Evolutionary conservation across 257 asterid genomes (phyloP).

Genomic region (Ehretia macrophylla): DNA sequence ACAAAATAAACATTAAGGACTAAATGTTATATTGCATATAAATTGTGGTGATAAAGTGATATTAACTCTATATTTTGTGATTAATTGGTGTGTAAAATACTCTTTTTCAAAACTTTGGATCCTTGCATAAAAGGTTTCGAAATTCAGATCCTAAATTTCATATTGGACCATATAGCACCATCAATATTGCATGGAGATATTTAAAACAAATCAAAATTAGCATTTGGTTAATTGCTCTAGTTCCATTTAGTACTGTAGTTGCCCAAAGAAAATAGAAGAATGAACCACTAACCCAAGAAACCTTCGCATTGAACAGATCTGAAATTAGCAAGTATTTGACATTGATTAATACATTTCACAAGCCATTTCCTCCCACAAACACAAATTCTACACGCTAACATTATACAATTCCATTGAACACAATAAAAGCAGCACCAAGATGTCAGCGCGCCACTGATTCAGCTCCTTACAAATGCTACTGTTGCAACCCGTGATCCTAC

Average conservation of each 20-base stretch:
- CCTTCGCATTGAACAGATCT: not conserved
- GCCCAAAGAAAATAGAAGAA: not conserved
- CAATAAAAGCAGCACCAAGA: constrained; percentile 1
- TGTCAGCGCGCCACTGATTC: constrained; percentile 14
- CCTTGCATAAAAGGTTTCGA: too few species aligned
- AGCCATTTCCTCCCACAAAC: not conserved
- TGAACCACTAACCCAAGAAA: not conserved
- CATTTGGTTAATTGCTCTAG: too few species aligned
- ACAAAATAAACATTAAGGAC: too few species aligned
- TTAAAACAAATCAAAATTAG: too few species aligned
- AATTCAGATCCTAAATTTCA: too few species aligned
- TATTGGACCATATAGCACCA: too few species aligned
- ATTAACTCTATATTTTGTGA: too few species aligned
- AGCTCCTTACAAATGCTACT: constrained; percentile 80
- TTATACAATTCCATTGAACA: not conserved
- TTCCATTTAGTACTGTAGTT: not conserved
- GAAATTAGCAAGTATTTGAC: not conserved
- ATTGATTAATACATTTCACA: not conserved
- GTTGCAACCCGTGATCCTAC: constrained; percentile 97
- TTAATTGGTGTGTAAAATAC: too few species aligned
- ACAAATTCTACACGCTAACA: not conserved
- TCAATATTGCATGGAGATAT: too few species aligned
- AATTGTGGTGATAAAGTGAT: too few species aligned
- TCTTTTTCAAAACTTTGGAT: too few species aligned
- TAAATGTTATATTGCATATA: too few species aligned